Evolutionary conservation across 257 asterid species (phyloP).

Genomic region (Plectranthus barbatus): DNA sequence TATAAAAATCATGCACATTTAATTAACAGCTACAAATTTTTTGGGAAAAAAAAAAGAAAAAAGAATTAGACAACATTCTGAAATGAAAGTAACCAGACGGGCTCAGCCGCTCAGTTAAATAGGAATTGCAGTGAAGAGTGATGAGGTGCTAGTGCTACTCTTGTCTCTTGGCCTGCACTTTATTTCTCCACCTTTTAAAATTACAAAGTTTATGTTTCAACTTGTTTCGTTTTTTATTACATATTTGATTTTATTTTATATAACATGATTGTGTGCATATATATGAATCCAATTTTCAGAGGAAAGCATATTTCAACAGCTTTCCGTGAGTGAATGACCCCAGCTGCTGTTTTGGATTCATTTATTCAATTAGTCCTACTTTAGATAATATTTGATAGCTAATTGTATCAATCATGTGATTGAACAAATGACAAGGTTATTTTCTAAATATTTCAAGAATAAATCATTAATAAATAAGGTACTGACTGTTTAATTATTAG

Average conservation of each 20-base stretch:
- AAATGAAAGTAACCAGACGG: constrained; percentile 16
- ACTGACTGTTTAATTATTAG: not conserved
- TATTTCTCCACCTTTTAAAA: not conserved
- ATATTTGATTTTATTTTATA: too few relatives aligned
- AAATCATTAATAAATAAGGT: too few relatives aligned
- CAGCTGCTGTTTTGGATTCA: not conserved
- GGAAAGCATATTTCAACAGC: constrained; percentile 33
- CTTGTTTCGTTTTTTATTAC: not conserved
- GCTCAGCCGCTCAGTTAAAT: not conserved
- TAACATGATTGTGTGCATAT: too few relatives aligned
- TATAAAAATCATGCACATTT: too few relatives aligned
- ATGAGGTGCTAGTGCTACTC: not conserved
- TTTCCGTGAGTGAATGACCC: constrained; percentile 38
- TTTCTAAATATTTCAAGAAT: not conserved
- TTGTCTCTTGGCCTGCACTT: not conserved
- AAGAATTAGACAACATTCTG: constrained; percentile 18
- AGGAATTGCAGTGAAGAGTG: constrained; percentile 3
- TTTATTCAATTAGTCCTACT: not conserved
- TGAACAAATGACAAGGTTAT: not conserved
- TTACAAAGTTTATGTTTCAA: not conserved
- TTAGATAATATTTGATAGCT: not conserved
- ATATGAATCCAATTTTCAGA: not conserved
- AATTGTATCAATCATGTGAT: constrained; percentile 15
- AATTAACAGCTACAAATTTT: not conserved
- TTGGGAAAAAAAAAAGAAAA: not conserved